Evolutionary conservation across 1,284 basidiomycete species (phyloP).

Genomic region (Wallemia ichthyophaga): DNA sequence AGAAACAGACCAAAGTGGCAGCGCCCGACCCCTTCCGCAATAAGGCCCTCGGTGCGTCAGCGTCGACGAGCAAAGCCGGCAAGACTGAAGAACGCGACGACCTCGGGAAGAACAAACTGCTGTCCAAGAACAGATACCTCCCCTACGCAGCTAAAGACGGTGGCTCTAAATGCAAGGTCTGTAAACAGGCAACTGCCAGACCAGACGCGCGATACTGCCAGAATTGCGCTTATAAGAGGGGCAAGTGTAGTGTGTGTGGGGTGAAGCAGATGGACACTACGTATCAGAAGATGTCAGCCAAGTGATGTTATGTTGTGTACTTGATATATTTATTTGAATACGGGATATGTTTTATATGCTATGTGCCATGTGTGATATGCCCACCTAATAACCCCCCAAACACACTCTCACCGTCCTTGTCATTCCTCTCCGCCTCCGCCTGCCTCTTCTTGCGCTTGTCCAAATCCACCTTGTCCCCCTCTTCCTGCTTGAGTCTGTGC

Average conservation of each 20-base stretch:
- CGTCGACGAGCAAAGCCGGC: background rate
- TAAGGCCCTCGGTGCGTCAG: background rate
- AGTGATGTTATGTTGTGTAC: background rate
- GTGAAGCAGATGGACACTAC: background rate
- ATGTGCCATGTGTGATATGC: background rate
- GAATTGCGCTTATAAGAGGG: background rate
- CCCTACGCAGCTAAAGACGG: background rate
- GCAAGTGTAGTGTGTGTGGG: background rate
- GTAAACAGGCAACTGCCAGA: background rate
- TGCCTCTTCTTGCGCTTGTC: conserved; percentile 11
- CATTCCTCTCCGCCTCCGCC: background rate
- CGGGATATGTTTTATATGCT: no score
- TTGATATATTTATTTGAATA: no score
- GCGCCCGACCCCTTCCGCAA: background rate
- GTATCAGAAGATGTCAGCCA: background rate
- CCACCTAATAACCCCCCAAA: background rate
- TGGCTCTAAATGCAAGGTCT: background rate
- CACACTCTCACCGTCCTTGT: background rate
- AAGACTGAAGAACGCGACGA: background rate
- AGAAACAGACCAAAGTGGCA: background rate
- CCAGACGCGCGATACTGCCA: background rate
- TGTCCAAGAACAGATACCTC: background rate
- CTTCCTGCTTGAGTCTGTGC: conserved; percentile 16
- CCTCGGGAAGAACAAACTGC: background rate
- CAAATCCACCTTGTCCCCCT: conserved; percentile 13